Evolutionary conservation across 2,329 filamentous ascomycete genomes (phyloP).

Genomic region (Metarhizium robertsii): DNA sequence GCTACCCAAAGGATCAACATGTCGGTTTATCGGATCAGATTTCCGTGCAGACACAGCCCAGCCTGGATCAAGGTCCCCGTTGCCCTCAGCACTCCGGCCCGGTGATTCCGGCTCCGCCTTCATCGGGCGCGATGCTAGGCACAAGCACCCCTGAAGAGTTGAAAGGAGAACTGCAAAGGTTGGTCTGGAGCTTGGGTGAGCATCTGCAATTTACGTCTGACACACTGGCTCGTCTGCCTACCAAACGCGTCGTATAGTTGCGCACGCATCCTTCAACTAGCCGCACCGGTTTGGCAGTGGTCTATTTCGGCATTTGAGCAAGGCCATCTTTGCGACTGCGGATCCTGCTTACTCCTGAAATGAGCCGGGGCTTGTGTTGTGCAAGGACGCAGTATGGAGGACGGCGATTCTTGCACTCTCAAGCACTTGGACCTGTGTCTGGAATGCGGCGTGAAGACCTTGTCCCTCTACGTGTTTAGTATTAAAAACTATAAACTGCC

Average conservation of each 20-base stretch:
- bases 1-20: not conserved
- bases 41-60: not conserved
- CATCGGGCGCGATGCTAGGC: constrained; percentile 1
- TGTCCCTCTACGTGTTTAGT: too few species aligned
- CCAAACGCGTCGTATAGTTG: not conserved
- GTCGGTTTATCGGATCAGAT: not conserved
- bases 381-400: too few species aligned
- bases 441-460: too few species aligned
- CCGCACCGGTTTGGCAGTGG: not conserved
- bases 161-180: not conserved
- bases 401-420: too few species aligned
- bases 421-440: too few species aligned
- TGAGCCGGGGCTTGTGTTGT: too few species aligned
- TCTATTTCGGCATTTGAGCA: too few species aligned
- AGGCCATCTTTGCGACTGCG: too few species aligned
- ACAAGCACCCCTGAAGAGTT: not conserved
- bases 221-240: not conserved
- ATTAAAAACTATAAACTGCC: too few species aligned
- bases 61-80: too few species aligned
- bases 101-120: not conserved
- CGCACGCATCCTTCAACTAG: not conserved
- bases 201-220: not conserved
- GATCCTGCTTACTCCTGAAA: too few species aligned
- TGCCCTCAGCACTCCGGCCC: not conserved
- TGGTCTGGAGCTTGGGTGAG: constrained; percentile 1